Evolutionary conservation across 2,329 filamentous ascomycete species (phyloP).

Genomic region (Diaporthe capsici): DNA sequence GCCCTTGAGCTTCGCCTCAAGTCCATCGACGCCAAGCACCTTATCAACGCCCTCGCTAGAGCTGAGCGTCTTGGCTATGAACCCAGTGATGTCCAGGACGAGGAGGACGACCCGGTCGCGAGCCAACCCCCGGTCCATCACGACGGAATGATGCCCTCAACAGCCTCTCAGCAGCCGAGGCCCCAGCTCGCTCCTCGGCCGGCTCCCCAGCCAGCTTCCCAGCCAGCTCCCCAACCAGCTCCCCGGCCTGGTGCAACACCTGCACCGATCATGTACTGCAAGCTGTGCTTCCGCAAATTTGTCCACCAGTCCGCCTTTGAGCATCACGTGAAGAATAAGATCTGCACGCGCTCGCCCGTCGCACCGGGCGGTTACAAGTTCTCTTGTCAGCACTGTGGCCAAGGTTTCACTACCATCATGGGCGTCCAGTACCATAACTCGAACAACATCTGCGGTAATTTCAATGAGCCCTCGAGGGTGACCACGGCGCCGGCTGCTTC

Average conservation of each 20-base stretch:
- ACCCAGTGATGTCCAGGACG: slow-evolving; percentile 62
- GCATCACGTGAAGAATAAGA: slow-evolving; percentile 54
- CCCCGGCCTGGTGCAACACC: neutral
- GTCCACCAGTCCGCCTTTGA: slow-evolving; percentile 1
- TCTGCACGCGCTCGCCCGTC: slow-evolving; percentile 50
- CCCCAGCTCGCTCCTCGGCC: neutral
- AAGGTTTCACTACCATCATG: slow-evolving; percentile 57
- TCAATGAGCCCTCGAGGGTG: slow-evolving; percentile 45
- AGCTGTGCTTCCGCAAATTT: slow-evolving; percentile 43
- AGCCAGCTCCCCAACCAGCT: slow-evolving; percentile 25
- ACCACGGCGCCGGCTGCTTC: neutral
- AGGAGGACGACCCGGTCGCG: slow-evolving; percentile 48
- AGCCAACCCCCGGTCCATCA: neutral
- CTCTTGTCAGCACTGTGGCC: slow-evolving; percentile 61
- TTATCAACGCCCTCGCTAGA: slow-evolving; percentile 70
- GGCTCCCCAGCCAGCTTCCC: neutral
- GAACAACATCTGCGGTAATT: slow-evolving; percentile 62
- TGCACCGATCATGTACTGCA: slow-evolving; percentile 25
- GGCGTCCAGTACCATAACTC: slow-evolving; percentile 61
- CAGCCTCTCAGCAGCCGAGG: slow-evolving; percentile 39
- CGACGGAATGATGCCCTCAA: slow-evolving; percentile 54
- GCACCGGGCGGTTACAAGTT: slow-evolving; percentile 51
- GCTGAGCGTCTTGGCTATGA: slow-evolving; percentile 72
- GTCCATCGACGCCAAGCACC: slow-evolving; percentile 66
- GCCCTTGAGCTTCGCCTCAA: slow-evolving; percentile 65